These are phyloP conservation scores for Fusarium albidum DNA, from an alignment of 2,329 filamentous ascomycete species.

Conservation along the genomic window DNA sequence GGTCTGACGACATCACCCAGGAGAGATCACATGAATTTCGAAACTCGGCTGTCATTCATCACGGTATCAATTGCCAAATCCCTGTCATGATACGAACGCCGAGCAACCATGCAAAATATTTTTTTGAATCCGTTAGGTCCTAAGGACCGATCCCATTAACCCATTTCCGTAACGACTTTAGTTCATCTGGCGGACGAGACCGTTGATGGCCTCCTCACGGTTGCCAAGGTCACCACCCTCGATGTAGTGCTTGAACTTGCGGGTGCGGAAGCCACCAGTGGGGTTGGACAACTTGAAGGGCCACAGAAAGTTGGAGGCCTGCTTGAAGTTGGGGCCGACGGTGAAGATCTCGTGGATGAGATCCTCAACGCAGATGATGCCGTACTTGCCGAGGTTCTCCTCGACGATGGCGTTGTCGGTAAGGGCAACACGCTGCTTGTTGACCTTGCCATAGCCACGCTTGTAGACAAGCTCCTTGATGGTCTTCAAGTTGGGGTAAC, in stretches of 20 bases:
- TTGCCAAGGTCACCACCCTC: conserved; percentile 99
- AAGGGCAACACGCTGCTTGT: conserved; percentile 96
- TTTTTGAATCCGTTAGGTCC: conserved; percentile 42
- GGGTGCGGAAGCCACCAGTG: conserved; percentile 91
- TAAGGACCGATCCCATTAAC: conserved; percentile 40
- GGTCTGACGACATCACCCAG: background rate
- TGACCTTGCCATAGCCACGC: conserved; percentile 98
- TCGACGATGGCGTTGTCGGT: conserved; percentile 99
- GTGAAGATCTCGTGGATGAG: conserved; percentile 99
- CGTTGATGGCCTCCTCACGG: conserved; percentile 98
- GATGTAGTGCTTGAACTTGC: conserved; percentile 99
- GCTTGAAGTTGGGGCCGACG: conserved; percentile 99
- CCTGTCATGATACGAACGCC: conserved; percentile 52
- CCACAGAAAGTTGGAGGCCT: conserved; percentile 99
- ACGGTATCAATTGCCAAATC: conserved; percentile 51
- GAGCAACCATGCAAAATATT: conserved; percentile 47
- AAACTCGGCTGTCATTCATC: conserved; percentile 53
- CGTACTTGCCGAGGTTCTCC: conserved; percentile 95
- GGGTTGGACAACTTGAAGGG: conserved; percentile 99
- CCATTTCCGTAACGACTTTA: conserved; percentile 56
- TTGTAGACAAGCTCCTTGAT: conserved; percentile 99
- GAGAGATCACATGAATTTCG: conserved; percentile 36
- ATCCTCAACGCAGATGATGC: conserved; percentile 99
- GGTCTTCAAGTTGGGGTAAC: conserved; percentile 99
- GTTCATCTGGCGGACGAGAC: conserved; percentile 98